A percentile compares a stretch with the other conserved stretches of the same genome.
phyloP scores from a whole-genome alignment of 805 yeast genomes.

The Candida maesae region DNA sequence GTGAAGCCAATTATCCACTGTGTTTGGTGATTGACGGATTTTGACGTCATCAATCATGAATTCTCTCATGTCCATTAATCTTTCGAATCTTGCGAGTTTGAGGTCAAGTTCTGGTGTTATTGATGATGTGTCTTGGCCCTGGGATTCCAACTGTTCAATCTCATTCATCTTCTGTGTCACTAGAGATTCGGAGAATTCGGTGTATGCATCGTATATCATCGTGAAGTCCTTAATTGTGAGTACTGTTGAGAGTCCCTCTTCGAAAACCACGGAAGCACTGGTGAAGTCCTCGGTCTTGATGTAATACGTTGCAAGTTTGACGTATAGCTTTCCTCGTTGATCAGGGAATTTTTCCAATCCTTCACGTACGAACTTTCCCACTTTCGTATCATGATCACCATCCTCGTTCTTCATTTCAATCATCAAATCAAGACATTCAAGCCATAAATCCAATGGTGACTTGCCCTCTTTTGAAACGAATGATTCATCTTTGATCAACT shows the following conservation, averaged over 20 bases:
- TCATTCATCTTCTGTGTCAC: constrained; percentile 25
- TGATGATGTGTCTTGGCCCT: constrained; percentile 14
- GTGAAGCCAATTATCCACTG: constrained; percentile 65
- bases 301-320: constrained; percentile 46
- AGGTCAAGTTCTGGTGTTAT: constrained; percentile 37
- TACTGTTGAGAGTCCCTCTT: constrained; percentile 44
- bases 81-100: constrained; percentile 46
- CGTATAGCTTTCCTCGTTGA: constrained; percentile 48
- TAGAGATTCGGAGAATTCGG: constrained; percentile 54
- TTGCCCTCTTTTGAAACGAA: constrained; percentile 35
- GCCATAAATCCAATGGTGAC: constrained; percentile 46
- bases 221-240: constrained; percentile 59
- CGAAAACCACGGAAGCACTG: constrained; percentile 41
- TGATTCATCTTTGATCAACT: constrained; percentile 31
- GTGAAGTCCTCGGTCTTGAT: constrained; percentile 32
- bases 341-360: constrained; percentile 50
- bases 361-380: constrained; percentile 33
- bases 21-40: constrained; percentile 56
- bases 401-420: constrained; percentile 15
- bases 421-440: constrained; percentile 41
- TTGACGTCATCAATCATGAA: constrained; percentile 63
- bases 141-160: constrained; percentile 9
- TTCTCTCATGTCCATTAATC: constrained; percentile 52
- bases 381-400: constrained; percentile 20
- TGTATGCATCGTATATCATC: constrained; percentile 55